Conservation (phyloP, 2,329 filamentous ascomycete genomes). For the Colletotrichum shisoi region DNA sequence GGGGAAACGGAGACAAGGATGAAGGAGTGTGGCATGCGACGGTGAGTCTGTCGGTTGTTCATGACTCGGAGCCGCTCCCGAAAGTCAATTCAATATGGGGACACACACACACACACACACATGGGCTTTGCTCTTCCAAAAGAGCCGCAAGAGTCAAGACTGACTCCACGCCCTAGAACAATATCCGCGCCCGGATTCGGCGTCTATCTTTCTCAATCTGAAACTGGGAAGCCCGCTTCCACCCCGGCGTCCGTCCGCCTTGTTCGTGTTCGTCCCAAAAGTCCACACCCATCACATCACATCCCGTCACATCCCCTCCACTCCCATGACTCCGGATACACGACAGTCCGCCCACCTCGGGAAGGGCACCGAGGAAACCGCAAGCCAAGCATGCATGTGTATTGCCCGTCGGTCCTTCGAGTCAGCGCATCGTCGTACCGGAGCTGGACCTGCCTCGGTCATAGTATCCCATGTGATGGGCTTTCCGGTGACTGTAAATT, state of each 20-base stretch:
- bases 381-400: neutral
- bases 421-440: slow-evolving; percentile 23
- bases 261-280: slow-evolving; percentile 23
- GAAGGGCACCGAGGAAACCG: neutral
- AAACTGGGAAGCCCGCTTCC: slow-evolving; percentile 22
- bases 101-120: neutral
- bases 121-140: no score
- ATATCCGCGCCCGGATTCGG: slow-evolving; percentile 18
- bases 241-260: neutral
- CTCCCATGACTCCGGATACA: neutral
- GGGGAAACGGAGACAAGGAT: neutral
- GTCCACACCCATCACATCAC: neutral
- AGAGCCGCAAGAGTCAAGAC: slow-evolving; percentile 30
- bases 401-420: slow-evolving; percentile 2
- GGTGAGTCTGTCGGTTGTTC: slow-evolving; percentile 25
- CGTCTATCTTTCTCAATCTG: slow-evolving; percentile 25
- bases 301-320: slow-evolving; percentile 14
- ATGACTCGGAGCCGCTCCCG: slow-evolving; percentile 31
- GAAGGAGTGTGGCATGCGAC: slow-evolving; percentile 21
- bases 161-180: slow-evolving; percentile 19
- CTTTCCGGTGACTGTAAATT: neutral
- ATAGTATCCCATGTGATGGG: slow-evolving; percentile 9
- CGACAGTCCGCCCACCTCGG: slow-evolving; percentile 27
- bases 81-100: slow-evolving; percentile 5
- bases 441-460: slow-evolving; percentile 17